A percentile compares a stretch with the other conserved stretches of the same genome.
Conservation (phyloP, 305 asterid species). For the Fraxinus velutina region DNA sequence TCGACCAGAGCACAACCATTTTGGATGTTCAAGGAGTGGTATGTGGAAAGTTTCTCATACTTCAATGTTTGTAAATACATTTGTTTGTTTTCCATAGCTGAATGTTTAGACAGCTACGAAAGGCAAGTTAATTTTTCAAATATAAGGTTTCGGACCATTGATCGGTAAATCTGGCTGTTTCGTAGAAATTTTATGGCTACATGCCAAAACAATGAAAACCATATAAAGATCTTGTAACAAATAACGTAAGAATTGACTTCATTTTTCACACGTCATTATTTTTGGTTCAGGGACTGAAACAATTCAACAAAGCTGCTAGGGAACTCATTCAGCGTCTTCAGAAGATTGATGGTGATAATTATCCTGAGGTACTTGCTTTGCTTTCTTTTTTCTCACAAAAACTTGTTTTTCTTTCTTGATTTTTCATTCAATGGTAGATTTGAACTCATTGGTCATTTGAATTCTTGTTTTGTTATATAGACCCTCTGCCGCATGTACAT, state of each 20-base stretch:
- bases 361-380: constrained; percentile 64
- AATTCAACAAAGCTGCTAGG: constrained; percentile 77
- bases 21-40: constrained; percentile 99
- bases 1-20: constrained; percentile 97
- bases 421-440: neutral
- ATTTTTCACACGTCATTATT: constrained; percentile 3
- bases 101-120: neutral
- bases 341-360: constrained; percentile 81
- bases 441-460: constrained; percentile 5
- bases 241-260: neutral
- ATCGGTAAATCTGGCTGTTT: neutral
- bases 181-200: neutral
- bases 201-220: neutral
- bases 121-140: neutral
- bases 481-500: constrained; percentile 89
- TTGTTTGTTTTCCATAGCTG: neutral
- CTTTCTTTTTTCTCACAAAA: neutral
- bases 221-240: neutral
- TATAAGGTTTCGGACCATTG: neutral
- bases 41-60: constrained; percentile 15
- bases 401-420: neutral
- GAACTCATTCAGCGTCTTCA: constrained; percentile 85
- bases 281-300: constrained; percentile 69
- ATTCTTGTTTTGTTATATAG: constrained; percentile 30
- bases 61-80: neutral